Evolutionary conservation across 2,329 filamentous ascomycete species (phyloP).

Genomic region (Fusarium praegraminearum): DNA sequence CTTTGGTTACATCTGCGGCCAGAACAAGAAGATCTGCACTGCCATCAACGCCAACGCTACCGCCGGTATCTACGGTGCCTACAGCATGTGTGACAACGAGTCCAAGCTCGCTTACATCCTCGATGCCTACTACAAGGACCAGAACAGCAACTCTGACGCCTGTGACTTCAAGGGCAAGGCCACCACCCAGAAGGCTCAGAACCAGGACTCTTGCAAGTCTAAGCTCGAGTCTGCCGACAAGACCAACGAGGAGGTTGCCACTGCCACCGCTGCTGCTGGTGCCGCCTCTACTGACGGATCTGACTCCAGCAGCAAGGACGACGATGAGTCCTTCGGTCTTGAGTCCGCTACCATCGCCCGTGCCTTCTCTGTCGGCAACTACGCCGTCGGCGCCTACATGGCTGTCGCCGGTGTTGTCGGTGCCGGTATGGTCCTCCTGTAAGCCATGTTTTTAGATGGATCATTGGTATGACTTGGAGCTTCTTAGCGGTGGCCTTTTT

Average conservation of each 20-base stretch:
- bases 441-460: slow-evolving; percentile 48
- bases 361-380: slow-evolving; percentile 60
- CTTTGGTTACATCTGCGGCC: slow-evolving; percentile 80
- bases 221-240: slow-evolving; percentile 74
- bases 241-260: slow-evolving; percentile 61
- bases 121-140: slow-evolving; percentile 76
- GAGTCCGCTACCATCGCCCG: slow-evolving; percentile 53
- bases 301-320: slow-evolving; percentile 11
- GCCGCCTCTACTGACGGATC: slow-evolving; percentile 47
- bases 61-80: slow-evolving; percentile 78
- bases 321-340: slow-evolving; percentile 54
- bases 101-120: slow-evolving; percentile 81
- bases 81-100: slow-evolving; percentile 78
- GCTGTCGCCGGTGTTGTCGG: slow-evolving; percentile 65
- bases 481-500: slow-evolving; percentile 39
- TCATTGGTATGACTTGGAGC: slow-evolving; percentile 33
- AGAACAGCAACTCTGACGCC: slow-evolving; percentile 66
- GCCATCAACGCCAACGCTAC: slow-evolving; percentile 77
- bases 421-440: slow-evolving; percentile 66
- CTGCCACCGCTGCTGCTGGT: slow-evolving; percentile 56
- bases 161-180: slow-evolving; percentile 81
- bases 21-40: slow-evolving; percentile 66
- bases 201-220: slow-evolving; percentile 65
- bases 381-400: slow-evolving; percentile 64
- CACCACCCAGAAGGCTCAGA: slow-evolving; percentile 61